Percentiles rank a stretch among this genome's conserved stretches.
phyloP scores from a whole-genome alignment of 176 grass and related monocot species.

The Secale cereale region DNA sequence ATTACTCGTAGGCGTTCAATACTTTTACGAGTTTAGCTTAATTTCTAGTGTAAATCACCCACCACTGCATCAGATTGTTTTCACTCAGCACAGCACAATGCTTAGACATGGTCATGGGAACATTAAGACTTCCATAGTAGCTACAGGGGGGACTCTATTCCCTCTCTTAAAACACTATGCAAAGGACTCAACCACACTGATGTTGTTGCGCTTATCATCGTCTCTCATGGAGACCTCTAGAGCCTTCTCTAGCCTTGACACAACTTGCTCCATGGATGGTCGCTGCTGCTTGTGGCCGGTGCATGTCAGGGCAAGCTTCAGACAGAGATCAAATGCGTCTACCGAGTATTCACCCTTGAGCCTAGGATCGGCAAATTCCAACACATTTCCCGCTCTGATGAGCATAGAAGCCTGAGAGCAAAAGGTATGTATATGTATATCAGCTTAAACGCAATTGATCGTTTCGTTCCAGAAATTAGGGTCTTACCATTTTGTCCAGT shows the following conservation, averaged over 20 bases:
- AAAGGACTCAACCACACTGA: slow-evolving; percentile 33
- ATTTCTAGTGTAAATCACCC: background rate
- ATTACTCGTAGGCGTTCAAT: background rate
- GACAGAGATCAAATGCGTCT: slow-evolving; percentile 55
- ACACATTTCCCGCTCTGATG: slow-evolving; percentile 39
- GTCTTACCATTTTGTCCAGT: slow-evolving; percentile 53
- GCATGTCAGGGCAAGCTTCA: slow-evolving; percentile 65
- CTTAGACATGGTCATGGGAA: slow-evolving; percentile 20
- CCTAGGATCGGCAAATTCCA: slow-evolving; percentile 55
- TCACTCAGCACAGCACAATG: slow-evolving; percentile 13
- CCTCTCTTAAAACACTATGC: slow-evolving; percentile 16
- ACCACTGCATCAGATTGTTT: background rate
- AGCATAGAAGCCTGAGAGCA: slow-evolving; percentile 42
- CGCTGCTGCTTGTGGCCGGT: slow-evolving; percentile 55
- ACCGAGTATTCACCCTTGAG: slow-evolving; percentile 44
- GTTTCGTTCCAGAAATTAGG: background rate
- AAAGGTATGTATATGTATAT: slow-evolving; percentile 11
- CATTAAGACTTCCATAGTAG: slow-evolving; percentile 1
- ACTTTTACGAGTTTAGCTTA: background rate
- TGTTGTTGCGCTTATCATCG: slow-evolving; percentile 2
- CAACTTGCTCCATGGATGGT: slow-evolving; percentile 65
- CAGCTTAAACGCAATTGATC: background rate
- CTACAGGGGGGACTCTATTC: slow-evolving; percentile 23
- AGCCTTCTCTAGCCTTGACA: slow-evolving; percentile 44
- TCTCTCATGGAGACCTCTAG: slow-evolving; percentile 42